Evolutionary conservation across 2,329 filamentous ascomycete genomes (phyloP), one percentile per base, ranked within the genome.

Genomic region (Aspergillus viridinutans): DNA sequence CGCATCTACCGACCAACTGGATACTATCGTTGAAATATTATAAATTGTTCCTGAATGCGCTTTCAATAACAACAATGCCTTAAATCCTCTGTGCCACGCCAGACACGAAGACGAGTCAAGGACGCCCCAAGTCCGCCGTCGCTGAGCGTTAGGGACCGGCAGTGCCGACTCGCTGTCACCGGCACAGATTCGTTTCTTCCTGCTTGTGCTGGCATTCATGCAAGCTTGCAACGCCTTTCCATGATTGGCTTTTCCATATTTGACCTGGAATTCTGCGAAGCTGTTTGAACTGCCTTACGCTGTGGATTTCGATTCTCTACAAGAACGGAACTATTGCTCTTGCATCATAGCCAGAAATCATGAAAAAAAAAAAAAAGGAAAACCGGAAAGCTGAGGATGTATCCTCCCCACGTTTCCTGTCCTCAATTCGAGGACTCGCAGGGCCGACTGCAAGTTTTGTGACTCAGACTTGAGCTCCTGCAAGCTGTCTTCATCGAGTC

Each of bases 1-100:
- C 67, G 70, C 47, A 62, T 70, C 54, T 66, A 67, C 43, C 67
- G 70, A 2, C 64, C 62, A 20, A 55, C 61, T 29, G 69, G 72
- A 58, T 70, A 69, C 64, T 64, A 71, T 62, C 67, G 65, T 54
- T 73, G 66, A 69, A 55, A 7, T 6, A 14, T 12, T 4, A 14
- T 47, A 2, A 10, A 5, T 9, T 47, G 43, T 47, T 47, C 9
- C 10, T 23, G 20, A 3, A 20, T 47, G 1, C 21, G 14, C 9
- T 47, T 14, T 47, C 10, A 23, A 47, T 6, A 47, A 20, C 43
- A 47, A 25, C n/a, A 21, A 20, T 14, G 20, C 12, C 10, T 9
- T 4, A 20, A 21, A 21, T 12, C 7, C 4, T 43, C 20, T 43
- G n/a, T 43, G 43, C 43, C n/a, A 12, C 3, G 9, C 54, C 43